Base-by-base conservation (phyloP, 306 rosid species). In the Datisca glomerata region DNA sequence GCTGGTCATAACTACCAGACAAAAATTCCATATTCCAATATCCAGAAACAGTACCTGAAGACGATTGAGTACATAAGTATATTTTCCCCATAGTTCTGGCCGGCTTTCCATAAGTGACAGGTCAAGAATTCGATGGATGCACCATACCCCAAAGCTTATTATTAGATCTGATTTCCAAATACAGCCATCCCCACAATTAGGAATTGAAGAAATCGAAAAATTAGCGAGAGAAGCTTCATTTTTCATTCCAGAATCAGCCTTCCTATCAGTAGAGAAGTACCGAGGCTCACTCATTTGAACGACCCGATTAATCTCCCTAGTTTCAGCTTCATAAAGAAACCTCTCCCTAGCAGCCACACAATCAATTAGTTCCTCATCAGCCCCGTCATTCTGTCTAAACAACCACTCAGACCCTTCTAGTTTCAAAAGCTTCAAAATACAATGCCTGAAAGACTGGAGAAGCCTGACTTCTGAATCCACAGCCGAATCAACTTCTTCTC, bases 1-100 rank as follows among this genome's bases (percentile, higher is more conserved):
- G 43, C 9, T 10, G 16, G n/a, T 13, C 39, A 18, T 25, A 18
- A 11, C 31, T 18, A 29, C 52, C 38, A 16, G 40, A 28, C 7
- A 46, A 22, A 17, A 14, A 43, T 18, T 16, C 12, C 39, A 3
- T 12, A 49, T 1, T 16, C 35, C 25, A 9, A 38, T 17, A 38
- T 12, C 34, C 19, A 37, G 35, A 36, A 24, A 41, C 27, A 27
- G 24, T 80, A 91, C 98, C 98, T 91, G 98, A 50, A 91, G 96
- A 41, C 81, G 92, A 67, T 84, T 91, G 50, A 91, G 96, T 5
- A 91, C 87, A 7, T 66, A 91, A 3, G 98, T 91, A 63, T 91
- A 91, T 59, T 73, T 85, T 8, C 98, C 98, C 98, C 98, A 91
- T 21, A 91, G 80, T 78, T 91, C 96, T 55, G 98, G 98, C 22